Evolutionary conservation across 352 stramenopile species (phyloP), one percentile per base, ranked within the genome.

Genomic region (Phytophthora brassicae): DNA sequence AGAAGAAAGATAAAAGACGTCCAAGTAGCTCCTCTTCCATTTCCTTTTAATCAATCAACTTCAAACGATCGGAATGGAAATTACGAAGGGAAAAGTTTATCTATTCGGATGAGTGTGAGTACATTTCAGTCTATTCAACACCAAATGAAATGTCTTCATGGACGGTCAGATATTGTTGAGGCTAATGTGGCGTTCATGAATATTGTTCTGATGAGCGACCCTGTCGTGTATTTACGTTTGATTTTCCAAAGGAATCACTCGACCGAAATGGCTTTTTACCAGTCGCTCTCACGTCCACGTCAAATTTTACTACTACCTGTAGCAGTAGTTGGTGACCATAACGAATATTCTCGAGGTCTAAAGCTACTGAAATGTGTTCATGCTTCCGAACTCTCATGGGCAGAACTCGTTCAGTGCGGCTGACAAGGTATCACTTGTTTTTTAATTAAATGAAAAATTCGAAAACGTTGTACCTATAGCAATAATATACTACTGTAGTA

Each of bases 141-240:
- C 20, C 61, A 72, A 19, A 75, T 75, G 56, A 55, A 68, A 44
- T 60, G 62, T 35, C 33, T 75, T 0, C 56, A 72, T 19, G 38
- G 56, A 1, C 58, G 68, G 0, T 52, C 44, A 6, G 41, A 70
- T 26, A 51, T 59, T 11, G 59, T 77, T 9, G 58, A 72, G 24
- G 60, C 61, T 0, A 74, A 74, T 24, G 53, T 76, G 9, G 66
- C 72, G 0, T 72, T 79, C 33, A 75, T 79, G 60, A 82, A 75
- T 28, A 47, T 74, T 12, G 68, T 77, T 6, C 16, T 74, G 7
- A 70, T 82, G 70, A 82, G 70, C 20, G 70, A 79, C 29, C 74
- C 74, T 3, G 41, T 82, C 6, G 67, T 74, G 17, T 78, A 67
- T 44, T 50, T 70, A n/a, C 45, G 58, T 5, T 64, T 47, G 13